Conservation (phyloP, 768 basidiomycete genomes). For the Lentinula edodes region DNA sequence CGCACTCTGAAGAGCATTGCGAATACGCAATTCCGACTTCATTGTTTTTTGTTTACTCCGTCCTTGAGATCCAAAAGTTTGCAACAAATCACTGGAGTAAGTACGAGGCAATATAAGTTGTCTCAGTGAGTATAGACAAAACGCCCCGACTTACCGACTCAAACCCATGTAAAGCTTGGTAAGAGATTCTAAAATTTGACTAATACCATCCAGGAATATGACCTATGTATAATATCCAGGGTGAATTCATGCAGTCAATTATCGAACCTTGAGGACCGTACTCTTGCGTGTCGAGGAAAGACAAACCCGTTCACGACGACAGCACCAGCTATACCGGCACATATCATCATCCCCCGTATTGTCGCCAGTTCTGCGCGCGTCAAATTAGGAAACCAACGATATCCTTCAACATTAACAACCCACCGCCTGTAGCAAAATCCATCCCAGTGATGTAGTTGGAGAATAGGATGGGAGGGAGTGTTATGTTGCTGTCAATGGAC, state of each 20-base stretch:
- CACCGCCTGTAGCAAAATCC: slow-evolving; percentile 23
- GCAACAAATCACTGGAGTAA: slow-evolving; percentile 27
- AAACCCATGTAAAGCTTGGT: slow-evolving; percentile 39
- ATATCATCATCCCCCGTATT: slow-evolving; percentile 35
- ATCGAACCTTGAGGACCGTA: slow-evolving; percentile 12
- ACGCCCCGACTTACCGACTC: slow-evolving; percentile 25
- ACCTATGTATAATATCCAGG: slow-evolving; percentile 19
- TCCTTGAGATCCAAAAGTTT: slow-evolving; percentile 15
- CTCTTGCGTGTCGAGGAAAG: slow-evolving; percentile 43
- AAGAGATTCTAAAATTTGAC: slow-evolving; percentile 30
- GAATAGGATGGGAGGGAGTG: slow-evolving; percentile 37
- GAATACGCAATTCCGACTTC: slow-evolving; percentile 35
- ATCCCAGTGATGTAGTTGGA: slow-evolving; percentile 21
- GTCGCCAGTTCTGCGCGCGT: slow-evolving; percentile 29
- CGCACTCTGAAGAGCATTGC: slow-evolving; percentile 31
- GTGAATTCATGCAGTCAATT: neutral
- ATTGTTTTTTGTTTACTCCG: slow-evolving; percentile 28
- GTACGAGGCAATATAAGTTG: neutral
- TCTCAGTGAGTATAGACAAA: neutral
- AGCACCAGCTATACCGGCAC: slow-evolving; percentile 39
- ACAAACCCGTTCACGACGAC: slow-evolving; percentile 37
- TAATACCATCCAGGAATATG: slow-evolving; percentile 34
- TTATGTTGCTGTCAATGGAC: slow-evolving; percentile 18
- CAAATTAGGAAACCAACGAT: neutral
- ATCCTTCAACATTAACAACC: neutral